phyloP scores from a whole-genome alignment of 176 grass and related monocot genomes.

The Pontederia crassipes region DNA sequence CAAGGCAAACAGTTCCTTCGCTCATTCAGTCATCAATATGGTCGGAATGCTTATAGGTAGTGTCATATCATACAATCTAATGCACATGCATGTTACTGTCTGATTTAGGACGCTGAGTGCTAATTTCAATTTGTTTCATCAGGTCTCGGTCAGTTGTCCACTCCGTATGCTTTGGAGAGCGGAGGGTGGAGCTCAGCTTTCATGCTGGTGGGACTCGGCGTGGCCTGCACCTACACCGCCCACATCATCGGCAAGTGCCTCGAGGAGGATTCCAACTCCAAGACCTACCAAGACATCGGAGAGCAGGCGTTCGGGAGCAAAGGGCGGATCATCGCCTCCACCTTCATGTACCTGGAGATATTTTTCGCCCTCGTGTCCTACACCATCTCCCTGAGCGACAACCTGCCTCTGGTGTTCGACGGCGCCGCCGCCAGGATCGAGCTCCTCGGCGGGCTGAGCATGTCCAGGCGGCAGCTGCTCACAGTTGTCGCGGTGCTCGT shows the following conservation, averaged over 20 bases:
- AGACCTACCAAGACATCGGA: slow-evolving; percentile 66
- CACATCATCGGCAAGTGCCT: slow-evolving; percentile 75
- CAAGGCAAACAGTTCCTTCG: slow-evolving; percentile 51
- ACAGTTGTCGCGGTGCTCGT: slow-evolving; percentile 45
- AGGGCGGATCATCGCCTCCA: slow-evolving; percentile 38
- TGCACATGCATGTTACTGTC: too few species aligned
- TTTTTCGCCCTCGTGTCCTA: slow-evolving; percentile 76
- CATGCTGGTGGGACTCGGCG: slow-evolving; percentile 50
- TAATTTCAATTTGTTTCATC: background rate
- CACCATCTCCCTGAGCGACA: slow-evolving; percentile 79
- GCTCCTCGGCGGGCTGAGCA: slow-evolving; percentile 23
- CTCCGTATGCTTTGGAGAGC: slow-evolving; percentile 62
- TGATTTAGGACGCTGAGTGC: too few species aligned
- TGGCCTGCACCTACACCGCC: slow-evolving; percentile 52
- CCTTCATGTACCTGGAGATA: slow-evolving; percentile 73
- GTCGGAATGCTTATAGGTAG: slow-evolving; percentile 74
- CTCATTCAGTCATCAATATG: slow-evolving; percentile 74
- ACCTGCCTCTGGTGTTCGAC: slow-evolving; percentile 64
- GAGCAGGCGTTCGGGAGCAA: slow-evolving; percentile 41
- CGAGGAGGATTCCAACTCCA: slow-evolving; percentile 27
- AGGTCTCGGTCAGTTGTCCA: slow-evolving; percentile 72
- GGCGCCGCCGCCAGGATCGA: slow-evolving; percentile 8
- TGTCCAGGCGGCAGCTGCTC: slow-evolving; percentile 40
- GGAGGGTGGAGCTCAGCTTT: slow-evolving; percentile 56
- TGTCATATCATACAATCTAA: too few species aligned